These are phyloP conservation scores for Musa troglodytarum DNA, from an alignment of 176 grass and related monocot species.

Conservation along the genomic window DNA sequence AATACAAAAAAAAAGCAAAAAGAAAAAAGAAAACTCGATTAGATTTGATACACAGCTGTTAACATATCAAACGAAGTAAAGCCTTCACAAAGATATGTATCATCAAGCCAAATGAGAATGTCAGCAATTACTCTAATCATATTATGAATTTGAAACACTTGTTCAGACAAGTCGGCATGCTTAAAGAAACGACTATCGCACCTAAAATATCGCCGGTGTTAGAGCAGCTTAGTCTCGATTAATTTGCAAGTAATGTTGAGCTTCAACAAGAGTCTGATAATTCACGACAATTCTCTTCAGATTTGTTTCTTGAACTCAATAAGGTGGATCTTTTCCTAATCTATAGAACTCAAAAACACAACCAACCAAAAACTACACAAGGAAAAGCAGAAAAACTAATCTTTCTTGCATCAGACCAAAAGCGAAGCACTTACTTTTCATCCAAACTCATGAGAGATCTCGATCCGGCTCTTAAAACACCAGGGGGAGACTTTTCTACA, in stretches of 20 bases:
- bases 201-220: not conserved
- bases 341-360: not conserved
- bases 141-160: not conserved
- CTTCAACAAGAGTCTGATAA: not conserved
- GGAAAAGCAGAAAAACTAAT: not conserved
- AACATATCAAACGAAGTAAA: not conserved
- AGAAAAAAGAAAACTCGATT: not conserved
- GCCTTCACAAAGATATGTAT: not conserved
- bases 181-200: not conserved
- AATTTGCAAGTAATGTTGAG: not conserved
- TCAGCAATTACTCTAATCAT: not conserved
- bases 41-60: not conserved
- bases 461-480: not conserved
- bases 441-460: conserved; percentile 1
- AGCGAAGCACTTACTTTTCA: not conserved
- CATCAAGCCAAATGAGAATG: not conserved
- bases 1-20: too few species aligned
- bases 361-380: not conserved
- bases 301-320: not conserved
- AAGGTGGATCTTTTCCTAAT: not conserved
- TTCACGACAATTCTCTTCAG: not conserved
- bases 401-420: not conserved
- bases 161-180: not conserved
- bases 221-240: not conserved
- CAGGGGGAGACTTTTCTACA: not conserved